These are phyloP conservation scores for Ramaria sp. DNA, from an alignment of 768 basidiomycete species.

Conservation along the genomic window DNA sequence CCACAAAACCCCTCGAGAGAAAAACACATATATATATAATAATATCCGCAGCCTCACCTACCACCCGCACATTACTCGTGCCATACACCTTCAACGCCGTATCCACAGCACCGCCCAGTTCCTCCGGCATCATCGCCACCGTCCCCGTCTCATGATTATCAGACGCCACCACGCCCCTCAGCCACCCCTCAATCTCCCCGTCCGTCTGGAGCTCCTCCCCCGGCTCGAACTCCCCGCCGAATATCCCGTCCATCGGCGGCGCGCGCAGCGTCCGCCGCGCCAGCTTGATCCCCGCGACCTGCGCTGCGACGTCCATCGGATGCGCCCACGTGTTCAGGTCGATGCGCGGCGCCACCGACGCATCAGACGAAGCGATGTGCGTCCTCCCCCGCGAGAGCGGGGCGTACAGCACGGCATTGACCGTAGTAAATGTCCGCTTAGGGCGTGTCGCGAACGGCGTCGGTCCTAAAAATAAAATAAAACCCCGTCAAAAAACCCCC, in stretches of 20 bases:
- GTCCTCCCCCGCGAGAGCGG: constrained; percentile 9
- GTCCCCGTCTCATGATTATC: constrained; percentile 16
- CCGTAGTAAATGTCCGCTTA: constrained; percentile 4
- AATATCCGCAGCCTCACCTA: constrained; percentile 1
- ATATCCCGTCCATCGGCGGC: constrained; percentile 15
- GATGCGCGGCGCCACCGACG: constrained; percentile 24
- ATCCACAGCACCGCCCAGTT: constrained; percentile 16
- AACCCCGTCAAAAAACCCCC: not conserved
- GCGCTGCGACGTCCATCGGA: constrained; percentile 7
- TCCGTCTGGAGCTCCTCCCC: constrained; percentile 6
- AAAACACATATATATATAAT: too few species aligned
- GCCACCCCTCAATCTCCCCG: constrained; percentile 9
- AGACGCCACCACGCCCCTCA: constrained; percentile 12
- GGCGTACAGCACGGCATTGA: constrained; percentile 10
- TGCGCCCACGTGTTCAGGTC: constrained; percentile 26
- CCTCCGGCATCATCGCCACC: constrained; percentile 14
- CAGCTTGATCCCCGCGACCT: constrained; percentile 7
- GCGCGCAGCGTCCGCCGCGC: constrained; percentile 16
- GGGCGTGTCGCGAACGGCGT: constrained; percentile 3
- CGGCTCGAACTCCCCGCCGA: constrained; percentile 9
- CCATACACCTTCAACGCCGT: constrained; percentile 18
- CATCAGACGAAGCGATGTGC: constrained; percentile 20
- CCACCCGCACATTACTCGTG: constrained; percentile 18
- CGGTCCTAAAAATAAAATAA: not conserved
- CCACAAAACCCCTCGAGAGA: too few species aligned